These are phyloP conservation scores for Amanita pseudoporphyria DNA, from an alignment of 768 basidiomycete species.

Conservation along the genomic window DNA sequence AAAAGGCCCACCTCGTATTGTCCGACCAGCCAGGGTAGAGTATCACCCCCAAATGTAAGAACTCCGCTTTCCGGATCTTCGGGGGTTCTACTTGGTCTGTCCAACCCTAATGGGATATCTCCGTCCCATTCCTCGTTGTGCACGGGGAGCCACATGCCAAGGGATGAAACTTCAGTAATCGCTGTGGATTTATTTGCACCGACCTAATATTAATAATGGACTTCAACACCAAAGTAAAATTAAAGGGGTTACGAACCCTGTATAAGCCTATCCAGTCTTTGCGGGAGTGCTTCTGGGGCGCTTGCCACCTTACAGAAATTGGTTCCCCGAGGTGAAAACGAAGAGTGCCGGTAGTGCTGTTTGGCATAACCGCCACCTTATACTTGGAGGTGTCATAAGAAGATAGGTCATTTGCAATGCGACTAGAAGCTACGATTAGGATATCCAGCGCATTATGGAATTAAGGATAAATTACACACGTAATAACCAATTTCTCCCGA, in stretches of 20 bases:
- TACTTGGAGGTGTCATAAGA: slow-evolving; percentile 77
- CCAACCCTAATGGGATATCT: slow-evolving; percentile 51
- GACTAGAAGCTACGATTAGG: slow-evolving; percentile 31
- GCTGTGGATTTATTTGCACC: slow-evolving; percentile 80
- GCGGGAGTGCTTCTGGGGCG: slow-evolving; percentile 76
- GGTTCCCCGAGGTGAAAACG: slow-evolving; percentile 89
- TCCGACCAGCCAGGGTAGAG: slow-evolving; percentile 80
- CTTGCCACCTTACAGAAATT: slow-evolving; percentile 80
- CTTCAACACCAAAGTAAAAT: slow-evolving; percentile 5
- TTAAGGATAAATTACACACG: slow-evolving; percentile 39
- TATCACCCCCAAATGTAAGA: slow-evolving; percentile 68
- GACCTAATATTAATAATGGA: slow-evolving; percentile 34
- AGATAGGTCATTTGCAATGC: slow-evolving; percentile 75
- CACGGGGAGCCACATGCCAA: slow-evolving; percentile 91
- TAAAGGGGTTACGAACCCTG: slow-evolving; percentile 34
- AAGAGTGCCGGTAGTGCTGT: slow-evolving; percentile 33
- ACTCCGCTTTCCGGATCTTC: slow-evolving; percentile 47
- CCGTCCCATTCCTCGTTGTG: slow-evolving; percentile 93
- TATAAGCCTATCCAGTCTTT: slow-evolving; percentile 97
- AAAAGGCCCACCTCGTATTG: slow-evolving; percentile 62
- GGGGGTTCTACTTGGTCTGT: slow-evolving; percentile 24
- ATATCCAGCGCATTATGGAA: neutral
- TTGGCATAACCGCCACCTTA: slow-evolving; percentile 50
- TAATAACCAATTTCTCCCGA: slow-evolving; percentile 83
- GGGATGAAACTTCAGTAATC: slow-evolving; percentile 76